Conservation (phyloP, 2,329 filamentous ascomycete genomes). For the Cladophialophora chaetospira region DNA sequence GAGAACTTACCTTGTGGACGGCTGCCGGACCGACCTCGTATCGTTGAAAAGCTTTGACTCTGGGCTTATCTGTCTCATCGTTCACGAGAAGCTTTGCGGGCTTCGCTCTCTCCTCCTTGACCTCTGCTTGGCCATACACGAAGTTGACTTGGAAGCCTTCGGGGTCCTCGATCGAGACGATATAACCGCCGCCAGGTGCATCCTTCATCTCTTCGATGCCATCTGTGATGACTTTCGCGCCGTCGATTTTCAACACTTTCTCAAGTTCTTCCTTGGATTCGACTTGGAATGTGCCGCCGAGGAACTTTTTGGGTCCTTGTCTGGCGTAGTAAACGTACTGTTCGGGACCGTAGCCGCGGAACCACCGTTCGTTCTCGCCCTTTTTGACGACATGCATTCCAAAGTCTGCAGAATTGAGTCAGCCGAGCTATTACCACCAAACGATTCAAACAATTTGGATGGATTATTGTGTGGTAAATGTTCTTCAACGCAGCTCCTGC, state of each 20-base stretch:
- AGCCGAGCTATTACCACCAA: too few relatives aligned
- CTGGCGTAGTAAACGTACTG: constrained; percentile 49
- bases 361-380: constrained; percentile 44
- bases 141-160: constrained; percentile 36
- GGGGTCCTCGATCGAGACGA: constrained; percentile 33
- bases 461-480: too few relatives aligned
- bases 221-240: constrained; percentile 24
- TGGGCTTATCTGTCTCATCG: constrained; percentile 42
- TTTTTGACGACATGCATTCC: constrained; percentile 46
- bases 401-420: too few relatives aligned
- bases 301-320: constrained; percentile 44
- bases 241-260: constrained; percentile 35
- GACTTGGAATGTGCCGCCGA: constrained; percentile 49
- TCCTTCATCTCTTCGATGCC: constrained; percentile 32
- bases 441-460: too few relatives aligned
- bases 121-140: constrained; percentile 30
- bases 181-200: constrained; percentile 34
- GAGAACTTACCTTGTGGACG: constrained; percentile 45
- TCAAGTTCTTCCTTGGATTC: constrained; percentile 47
- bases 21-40: constrained; percentile 52
- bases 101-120: constrained; percentile 24
- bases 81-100: constrained; percentile 41
- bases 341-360: constrained; percentile 47
- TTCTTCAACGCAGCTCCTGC: too few relatives aligned
- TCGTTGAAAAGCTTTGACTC: constrained; percentile 44